Evolutionary conservation across 495 filamentous ascomycete species (phyloP).

Genomic region (Stereocaulon alpinum): DNA sequence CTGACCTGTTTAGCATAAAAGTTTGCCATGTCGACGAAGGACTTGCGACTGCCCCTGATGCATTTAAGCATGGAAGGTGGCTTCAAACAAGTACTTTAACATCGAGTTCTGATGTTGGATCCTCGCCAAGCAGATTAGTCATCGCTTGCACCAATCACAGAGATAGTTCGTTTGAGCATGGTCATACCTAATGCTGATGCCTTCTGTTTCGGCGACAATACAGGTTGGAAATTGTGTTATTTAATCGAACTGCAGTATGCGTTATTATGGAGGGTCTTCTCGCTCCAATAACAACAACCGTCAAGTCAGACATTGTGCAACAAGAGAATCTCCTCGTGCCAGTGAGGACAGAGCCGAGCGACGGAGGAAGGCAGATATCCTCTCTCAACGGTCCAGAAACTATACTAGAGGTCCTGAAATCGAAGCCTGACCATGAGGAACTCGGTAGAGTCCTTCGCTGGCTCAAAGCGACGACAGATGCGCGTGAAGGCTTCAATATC

Average conservation of each 20-base stretch:
- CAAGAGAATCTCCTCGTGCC: conserved; percentile 1
- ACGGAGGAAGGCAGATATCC: background rate
- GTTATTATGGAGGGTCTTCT: conserved; percentile 41
- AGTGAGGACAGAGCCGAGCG: background rate
- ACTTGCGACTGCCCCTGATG: too few relatives aligned
- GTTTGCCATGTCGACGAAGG: background rate
- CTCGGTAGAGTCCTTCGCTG: conserved; percentile 43
- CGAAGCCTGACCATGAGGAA: conserved; percentile 50
- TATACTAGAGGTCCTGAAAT: conserved; percentile 52
- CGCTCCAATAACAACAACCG: conserved; percentile 35
- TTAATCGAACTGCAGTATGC: background rate
- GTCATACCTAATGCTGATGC: background rate
- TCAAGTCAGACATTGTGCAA: background rate
- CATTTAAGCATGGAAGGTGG: background rate
- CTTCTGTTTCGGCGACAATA: background rate
- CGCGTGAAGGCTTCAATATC: conserved; percentile 43
- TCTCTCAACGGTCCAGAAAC: conserved; percentile 34
- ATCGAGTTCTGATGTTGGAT: background rate
- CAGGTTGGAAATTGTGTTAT: background rate
- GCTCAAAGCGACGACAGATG: conserved; percentile 35
- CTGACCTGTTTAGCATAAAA: too few relatives aligned
- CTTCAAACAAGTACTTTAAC: background rate
- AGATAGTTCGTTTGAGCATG: background rate
- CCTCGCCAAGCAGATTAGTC: background rate
- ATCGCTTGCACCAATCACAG: conserved; percentile 5